Evolutionary conservation across 345 rosid species (phyloP).

Genomic region (Barbarea vulgaris): DNA sequence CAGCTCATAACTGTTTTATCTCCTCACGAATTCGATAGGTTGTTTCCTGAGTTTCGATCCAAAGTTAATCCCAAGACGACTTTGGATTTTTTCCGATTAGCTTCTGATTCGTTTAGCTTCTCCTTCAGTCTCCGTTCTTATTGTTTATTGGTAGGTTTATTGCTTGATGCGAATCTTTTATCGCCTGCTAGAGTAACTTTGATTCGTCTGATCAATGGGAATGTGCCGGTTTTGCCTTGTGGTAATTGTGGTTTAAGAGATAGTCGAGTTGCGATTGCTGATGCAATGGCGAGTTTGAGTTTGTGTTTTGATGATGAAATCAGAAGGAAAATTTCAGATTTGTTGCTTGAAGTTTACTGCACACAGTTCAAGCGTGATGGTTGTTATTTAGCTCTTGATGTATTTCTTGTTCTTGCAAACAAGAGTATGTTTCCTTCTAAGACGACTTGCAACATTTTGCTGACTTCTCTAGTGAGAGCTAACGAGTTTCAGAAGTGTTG

Average conservation of each 20-base stretch:
- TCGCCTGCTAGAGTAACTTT: conserved; percentile 63
- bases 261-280: conserved; percentile 51
- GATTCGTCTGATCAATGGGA: conserved; percentile 70
- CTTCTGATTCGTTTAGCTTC: conserved; percentile 53
- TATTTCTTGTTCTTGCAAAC: conserved; percentile 47
- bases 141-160: conserved; percentile 62
- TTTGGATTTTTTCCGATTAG: conserved; percentile 65
- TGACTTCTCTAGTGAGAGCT: conserved; percentile 63
- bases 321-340: conserved; percentile 50
- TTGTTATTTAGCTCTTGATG: conserved; percentile 54
- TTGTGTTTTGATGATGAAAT: conserved; percentile 32
- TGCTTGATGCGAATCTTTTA: conserved; percentile 45
- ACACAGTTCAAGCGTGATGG: conserved; percentile 60
- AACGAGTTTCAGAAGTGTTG: conserved; percentile 57
- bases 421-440: conserved; percentile 63
- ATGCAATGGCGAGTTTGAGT: conserved; percentile 51
- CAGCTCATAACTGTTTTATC: conserved; percentile 48
- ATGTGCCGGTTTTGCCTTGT: conserved; percentile 42
- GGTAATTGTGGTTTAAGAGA: conserved; percentile 1
- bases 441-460: conserved; percentile 63
- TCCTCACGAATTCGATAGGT: conserved; percentile 60
- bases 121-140: conserved; percentile 70
- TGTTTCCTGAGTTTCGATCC: conserved; percentile 48
- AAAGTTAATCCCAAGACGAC: conserved; percentile 61
- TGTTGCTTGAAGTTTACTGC: conserved; percentile 63